Evolutionary conservation across 345 rosid species (phyloP).

Genomic region (Boechera stricta): DNA sequence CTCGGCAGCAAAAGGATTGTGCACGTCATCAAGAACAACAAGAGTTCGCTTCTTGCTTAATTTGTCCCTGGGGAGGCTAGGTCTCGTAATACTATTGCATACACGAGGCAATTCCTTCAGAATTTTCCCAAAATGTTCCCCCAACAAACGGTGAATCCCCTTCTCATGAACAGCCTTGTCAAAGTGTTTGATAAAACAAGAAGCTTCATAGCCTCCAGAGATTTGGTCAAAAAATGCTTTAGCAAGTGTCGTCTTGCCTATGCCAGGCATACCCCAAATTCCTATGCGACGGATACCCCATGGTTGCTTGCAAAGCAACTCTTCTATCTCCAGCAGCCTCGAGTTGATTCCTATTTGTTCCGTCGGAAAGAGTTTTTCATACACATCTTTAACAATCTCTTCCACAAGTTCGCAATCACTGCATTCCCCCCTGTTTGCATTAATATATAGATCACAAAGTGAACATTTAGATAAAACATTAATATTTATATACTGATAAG

Average conservation of each 20-base stretch:
- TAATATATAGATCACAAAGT: background rate
- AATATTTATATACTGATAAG: background rate
- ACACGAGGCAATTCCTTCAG: conserved; percentile 7
- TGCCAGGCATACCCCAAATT: conserved; percentile 41
- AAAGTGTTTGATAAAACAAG: conserved; percentile 22
- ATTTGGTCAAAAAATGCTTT: background rate
- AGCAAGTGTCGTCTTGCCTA: conserved; percentile 37
- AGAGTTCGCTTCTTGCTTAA: conserved; percentile 21
- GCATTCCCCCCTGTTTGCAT: conserved; percentile 12
- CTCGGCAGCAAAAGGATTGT: background rate
- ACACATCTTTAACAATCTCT: conserved; percentile 24
- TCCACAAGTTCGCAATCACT: conserved; percentile 27
- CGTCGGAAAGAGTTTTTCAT: background rate
- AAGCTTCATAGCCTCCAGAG: conserved; percentile 14
- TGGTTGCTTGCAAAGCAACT: conserved; percentile 7
- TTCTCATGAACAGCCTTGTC: conserved; percentile 9
- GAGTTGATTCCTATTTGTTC: conserved; percentile 5
- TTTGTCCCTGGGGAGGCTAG: background rate
- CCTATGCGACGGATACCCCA: conserved; percentile 26
- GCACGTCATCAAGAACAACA: conserved; percentile 39
- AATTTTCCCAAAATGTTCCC: conserved; percentile 1
- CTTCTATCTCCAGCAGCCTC: conserved; percentile 10
- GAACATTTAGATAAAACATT: background rate
- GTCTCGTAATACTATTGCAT: conserved; percentile 18
- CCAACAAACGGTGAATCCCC: background rate